Evolutionary conservation across 2,329 filamentous ascomycete genomes (phyloP).

Genomic region (Endocalyx cinctus): DNA sequence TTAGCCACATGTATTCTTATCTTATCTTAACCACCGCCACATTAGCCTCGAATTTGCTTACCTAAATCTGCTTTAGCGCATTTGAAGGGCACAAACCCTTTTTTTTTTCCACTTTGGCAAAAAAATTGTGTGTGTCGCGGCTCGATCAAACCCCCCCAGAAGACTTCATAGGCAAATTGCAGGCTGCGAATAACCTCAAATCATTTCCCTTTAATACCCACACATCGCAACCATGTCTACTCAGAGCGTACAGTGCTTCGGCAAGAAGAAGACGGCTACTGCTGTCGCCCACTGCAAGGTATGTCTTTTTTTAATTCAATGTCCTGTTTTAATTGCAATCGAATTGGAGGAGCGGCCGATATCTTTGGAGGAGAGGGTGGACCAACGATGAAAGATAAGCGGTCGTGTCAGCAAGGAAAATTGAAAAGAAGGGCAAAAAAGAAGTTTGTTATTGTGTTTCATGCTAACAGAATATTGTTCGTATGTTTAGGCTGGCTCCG

Average conservation of each 20-base stretch:
- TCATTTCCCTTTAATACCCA: conserved; percentile 12
- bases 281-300: conserved; percentile 92
- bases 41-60: too few relatives aligned
- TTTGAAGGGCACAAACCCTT: conserved; percentile 25
- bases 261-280: conserved; percentile 93
- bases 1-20: too few relatives aligned
- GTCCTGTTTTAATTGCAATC: too few relatives aligned
- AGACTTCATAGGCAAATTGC: conserved; percentile 11
- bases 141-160: conserved; percentile 12
- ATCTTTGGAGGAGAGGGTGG: not conserved
- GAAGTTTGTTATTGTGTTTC: too few relatives aligned
- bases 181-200: conserved; percentile 22
- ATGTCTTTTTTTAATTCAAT: conserved; percentile 37
- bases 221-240: conserved; percentile 63
- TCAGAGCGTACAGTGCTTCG: conserved; percentile 95
- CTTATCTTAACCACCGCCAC: too few relatives aligned
- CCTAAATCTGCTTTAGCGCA: conserved; percentile 14
- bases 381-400: conserved; percentile 1
- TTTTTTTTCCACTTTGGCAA: conserved; percentile 18
- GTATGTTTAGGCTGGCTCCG: conserved; percentile 39
- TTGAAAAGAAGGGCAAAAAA: too few relatives aligned
- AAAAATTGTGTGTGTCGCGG: conserved; percentile 10
- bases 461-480: too few relatives aligned
- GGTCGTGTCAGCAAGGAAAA: conserved; percentile 2
- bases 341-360: not conserved